phyloP scores from a whole-genome alignment of 2,329 filamentous ascomycete genomes.

The Aspergillus sp. region DNA sequence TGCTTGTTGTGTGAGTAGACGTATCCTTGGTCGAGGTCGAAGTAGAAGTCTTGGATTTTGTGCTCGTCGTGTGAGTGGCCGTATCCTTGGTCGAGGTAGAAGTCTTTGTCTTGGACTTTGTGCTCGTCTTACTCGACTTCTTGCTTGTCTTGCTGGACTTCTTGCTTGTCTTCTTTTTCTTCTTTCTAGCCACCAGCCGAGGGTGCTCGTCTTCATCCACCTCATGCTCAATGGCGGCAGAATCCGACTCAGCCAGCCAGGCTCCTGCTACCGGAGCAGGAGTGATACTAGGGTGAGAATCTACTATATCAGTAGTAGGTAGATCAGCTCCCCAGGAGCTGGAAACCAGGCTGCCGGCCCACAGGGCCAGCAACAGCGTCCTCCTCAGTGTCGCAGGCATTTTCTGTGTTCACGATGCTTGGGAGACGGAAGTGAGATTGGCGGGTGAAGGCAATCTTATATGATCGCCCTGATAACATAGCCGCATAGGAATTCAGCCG shows the following conservation, averaged over 20 bases:
- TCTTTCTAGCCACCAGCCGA: background rate
- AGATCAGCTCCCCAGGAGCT: background rate
- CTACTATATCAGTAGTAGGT: background rate
- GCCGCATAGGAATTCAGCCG: background rate
- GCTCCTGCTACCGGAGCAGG: background rate
- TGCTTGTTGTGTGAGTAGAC: background rate
- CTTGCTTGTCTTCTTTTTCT: background rate
- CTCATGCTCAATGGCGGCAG: background rate
- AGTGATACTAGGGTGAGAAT: background rate
- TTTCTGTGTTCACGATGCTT: background rate
- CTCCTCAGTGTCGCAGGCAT: background rate
- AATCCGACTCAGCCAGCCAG: background rate
- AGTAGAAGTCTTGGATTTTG: background rate
- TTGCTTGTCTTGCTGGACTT: background rate
- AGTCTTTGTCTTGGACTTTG: background rate
- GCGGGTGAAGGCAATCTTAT: background rate
- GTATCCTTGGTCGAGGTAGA: background rate
- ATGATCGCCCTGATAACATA: background rate
- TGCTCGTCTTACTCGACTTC: background rate
- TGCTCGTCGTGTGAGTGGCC: background rate
- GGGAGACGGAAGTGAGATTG: background rate
- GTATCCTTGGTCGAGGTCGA: background rate
- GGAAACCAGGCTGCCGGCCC: background rate
- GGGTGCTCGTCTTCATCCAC: background rate
- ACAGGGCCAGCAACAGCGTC: background rate